Base-by-base conservation (phyloP, 108 stramenopile genomes). In the Stephanodiscus triporus region DNA sequence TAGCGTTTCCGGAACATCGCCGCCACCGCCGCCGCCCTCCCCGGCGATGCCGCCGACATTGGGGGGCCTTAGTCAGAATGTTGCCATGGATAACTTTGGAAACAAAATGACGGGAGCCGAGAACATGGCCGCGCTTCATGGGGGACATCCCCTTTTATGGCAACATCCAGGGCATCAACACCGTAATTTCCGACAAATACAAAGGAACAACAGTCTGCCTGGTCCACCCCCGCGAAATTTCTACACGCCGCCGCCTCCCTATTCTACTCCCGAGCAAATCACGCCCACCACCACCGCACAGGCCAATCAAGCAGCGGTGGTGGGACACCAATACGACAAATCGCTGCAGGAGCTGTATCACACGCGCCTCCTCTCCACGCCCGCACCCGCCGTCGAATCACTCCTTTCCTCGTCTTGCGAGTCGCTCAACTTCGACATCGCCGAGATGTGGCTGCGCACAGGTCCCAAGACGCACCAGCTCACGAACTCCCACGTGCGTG, bases 381-480 rank as follows among this genome's bases (percentile, higher is more conserved):
- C 91, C 22, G 80, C 81, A 10, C 63, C 80, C 9, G 48, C 81
- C 6, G 88, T 92, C 30, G 91, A 95, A 79, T 72, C 92, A 11
- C 83, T 92, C 23, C 78, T 93, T 16, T 77, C 89, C 30, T 87
- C 92, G 29, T 59, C 82, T 22, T 96, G 95, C 77, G 91, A 91
- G 57, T 80, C 85, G 36, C 86, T 92, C 78, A 89, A 88, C 47
- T 96, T 96, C 81, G 92, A 96, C 67, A 96, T 96, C 85, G 92
- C 95, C 58, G 95, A 96, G 86, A 89, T 96, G 88, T 96, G 95
- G 95, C 83, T 96, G 20, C 88, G 95, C 22, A 96, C 92, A n/a
- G 95, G 95, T 10, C 88, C 85, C 71, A 96, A 96, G 63, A 93
- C 91, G 9, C 95, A 96, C 72, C 95, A 96, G 73, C 80, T 96